These are phyloP conservation scores for Mycogone perniciosa DNA, from an alignment of 2,329 filamentous ascomycete genomes.

Conservation along the genomic window DNA sequence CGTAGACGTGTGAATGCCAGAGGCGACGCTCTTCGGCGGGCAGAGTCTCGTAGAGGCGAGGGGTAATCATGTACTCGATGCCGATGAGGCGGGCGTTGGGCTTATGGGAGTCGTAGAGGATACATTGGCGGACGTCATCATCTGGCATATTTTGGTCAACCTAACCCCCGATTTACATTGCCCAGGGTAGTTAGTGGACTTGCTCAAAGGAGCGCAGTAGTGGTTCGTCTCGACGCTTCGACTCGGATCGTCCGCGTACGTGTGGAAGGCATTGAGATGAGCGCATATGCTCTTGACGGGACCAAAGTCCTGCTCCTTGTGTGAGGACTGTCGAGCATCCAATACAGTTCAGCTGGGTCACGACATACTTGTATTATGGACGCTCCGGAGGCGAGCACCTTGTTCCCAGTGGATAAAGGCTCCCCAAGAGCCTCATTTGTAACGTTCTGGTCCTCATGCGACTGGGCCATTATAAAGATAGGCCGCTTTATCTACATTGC, in stretches of 20 bases:
- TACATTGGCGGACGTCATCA: conserved; percentile 71
- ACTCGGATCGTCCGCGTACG: conserved; percentile 65
- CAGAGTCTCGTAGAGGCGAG: conserved; percentile 60
- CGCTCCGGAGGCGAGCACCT: conserved; percentile 55
- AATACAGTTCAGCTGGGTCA: neutral
- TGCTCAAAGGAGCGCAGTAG: conserved; percentile 71
- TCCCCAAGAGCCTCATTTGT: conserved; percentile 32
- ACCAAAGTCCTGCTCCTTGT: conserved; percentile 49
- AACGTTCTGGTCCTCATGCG: too few species aligned
- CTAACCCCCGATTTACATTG: conserved; percentile 25
- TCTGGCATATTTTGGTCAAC: conserved; percentile 27
- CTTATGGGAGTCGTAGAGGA: conserved; percentile 69
- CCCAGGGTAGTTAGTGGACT: neutral
- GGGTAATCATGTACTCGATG: conserved; percentile 81
- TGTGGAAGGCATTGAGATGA: conserved; percentile 81
- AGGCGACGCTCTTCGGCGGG: conserved; percentile 61
- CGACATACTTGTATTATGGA: conserved; percentile 46
- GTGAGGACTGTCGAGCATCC: neutral
- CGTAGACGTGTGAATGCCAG: conserved; percentile 73
- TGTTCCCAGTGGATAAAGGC: conserved; percentile 48
- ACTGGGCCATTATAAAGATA: too few species aligned
- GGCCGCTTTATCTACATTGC: too few species aligned
- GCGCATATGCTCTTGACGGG: conserved; percentile 72
- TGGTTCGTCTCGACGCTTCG: conserved; percentile 73
- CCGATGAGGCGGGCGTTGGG: conserved; percentile 69